phyloP scores from a whole-genome alignment of 768 basidiomycete species.

The Xerocomellus dryophilus region DNA sequence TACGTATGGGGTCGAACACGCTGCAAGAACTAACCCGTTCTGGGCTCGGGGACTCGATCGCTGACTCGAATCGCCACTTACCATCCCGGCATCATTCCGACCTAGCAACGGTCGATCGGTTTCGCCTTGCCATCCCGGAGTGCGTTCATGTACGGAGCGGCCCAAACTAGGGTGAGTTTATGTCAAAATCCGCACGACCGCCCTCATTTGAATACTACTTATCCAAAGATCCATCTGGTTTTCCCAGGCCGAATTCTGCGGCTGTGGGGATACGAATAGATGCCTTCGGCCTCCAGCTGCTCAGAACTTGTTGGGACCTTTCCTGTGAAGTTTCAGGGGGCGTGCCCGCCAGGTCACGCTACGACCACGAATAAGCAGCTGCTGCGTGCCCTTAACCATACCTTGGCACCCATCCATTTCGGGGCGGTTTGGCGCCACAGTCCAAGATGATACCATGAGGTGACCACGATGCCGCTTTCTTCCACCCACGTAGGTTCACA shows the following conservation, averaged over 20 bases:
- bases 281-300: constrained; percentile 18
- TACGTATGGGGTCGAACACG: constrained; percentile 27
- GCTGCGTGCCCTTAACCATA: constrained; percentile 31
- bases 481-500: constrained; percentile 24
- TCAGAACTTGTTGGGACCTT: constrained; percentile 11
- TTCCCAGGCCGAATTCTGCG: constrained; percentile 21
- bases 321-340: constrained; percentile 22
- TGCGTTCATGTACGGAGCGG: constrained; percentile 9
- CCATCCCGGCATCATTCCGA: constrained; percentile 14
- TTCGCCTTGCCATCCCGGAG: constrained; percentile 6
- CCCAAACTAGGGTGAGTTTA: constrained; percentile 20
- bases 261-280: constrained; percentile 29
- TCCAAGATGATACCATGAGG: constrained; percentile 32
- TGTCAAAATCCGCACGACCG: constrained; percentile 17
- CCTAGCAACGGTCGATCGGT: constrained; percentile 24
- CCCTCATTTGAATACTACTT: constrained; percentile 14
- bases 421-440: constrained; percentile 32
- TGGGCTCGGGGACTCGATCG: constrained; percentile 28
- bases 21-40: constrained; percentile 21
- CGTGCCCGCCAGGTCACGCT: constrained; percentile 16
- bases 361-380: constrained; percentile 13
- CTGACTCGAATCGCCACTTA: constrained; percentile 22
- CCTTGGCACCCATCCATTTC: constrained; percentile 26
- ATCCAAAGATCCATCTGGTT: constrained; percentile 18
- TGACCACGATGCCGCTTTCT: constrained; percentile 35